Evolutionary conservation across 495 filamentous ascomycete genomes (phyloP), one percentile per base, ranked within the genome.

Genomic region (Chaetomium cochliodes): DNA sequence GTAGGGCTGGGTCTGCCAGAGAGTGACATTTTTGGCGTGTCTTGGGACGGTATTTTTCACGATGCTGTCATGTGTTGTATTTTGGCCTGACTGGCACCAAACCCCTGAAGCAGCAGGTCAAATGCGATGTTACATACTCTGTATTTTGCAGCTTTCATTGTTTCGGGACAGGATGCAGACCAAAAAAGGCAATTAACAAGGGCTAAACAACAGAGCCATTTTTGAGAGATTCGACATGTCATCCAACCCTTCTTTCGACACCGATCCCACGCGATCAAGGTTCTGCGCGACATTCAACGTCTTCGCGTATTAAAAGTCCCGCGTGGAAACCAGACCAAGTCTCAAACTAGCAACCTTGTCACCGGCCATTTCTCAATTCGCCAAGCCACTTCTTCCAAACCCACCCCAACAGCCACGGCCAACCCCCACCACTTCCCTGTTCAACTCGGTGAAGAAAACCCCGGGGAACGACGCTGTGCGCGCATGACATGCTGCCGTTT

Each of bases 1-100:
- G 44, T 62, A 65, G 63, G 67, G 63, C 67, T 63, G 63, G 63
- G 54, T 49, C 25, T 30, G 55, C 11, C 37, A 33, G 54, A 25
- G 33, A 20, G 5, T 23, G 54, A 28, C 50, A 16, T 26, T 53
- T 20, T 25, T 25, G n/a, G n/a, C 46, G 1, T 11, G 20, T 11
- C n/a, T 50, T 8, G 18, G 8, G 20, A 20, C 46, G 46, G 46
- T 22, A 50, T 37, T 20, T 55, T 55, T 55, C 30, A 55, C 3
- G 51, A 23, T 8, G 23, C 16, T 26, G 49, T 50, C 49, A 52
- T 26, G 49, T 1, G 8, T 25, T 13, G 23, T 52, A 52, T 26
- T 26, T 23, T 26, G 49, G 23, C 23, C 9, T 52, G 5, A 7
- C 6, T 26, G 20, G 25, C 49, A 26, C 22, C 3, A 26, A 47